Conservation (phyloP, 257 asterid species). For the Nicotiana noctiflora region DNA sequence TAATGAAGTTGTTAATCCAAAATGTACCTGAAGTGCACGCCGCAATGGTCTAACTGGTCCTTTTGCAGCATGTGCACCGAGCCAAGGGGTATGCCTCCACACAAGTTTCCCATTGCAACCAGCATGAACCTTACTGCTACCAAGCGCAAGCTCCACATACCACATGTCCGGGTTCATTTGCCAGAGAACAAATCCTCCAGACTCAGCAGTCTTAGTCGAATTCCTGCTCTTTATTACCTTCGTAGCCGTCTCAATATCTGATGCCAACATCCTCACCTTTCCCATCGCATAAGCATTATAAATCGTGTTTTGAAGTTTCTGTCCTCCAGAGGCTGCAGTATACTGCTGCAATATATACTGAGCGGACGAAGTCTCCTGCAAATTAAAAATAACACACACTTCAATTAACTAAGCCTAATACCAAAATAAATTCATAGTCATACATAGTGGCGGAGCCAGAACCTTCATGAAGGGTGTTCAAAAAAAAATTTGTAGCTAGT, state of each 20-base stretch:
- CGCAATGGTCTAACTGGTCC: conserved; percentile 82
- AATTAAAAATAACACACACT: background rate
- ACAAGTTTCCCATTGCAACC: conserved; percentile 81
- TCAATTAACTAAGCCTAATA: background rate
- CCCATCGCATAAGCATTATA: conserved; percentile 84
- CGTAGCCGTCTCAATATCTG: conserved; percentile 70
- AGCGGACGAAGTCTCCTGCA: conserved; percentile 76
- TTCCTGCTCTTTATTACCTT: conserved; percentile 58
- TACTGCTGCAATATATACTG: conserved; percentile 82
- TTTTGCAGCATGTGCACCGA: conserved; percentile 82
- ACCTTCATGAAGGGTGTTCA: too few relatives aligned
- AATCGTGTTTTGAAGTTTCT: conserved; percentile 53
- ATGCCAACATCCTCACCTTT: conserved; percentile 64
- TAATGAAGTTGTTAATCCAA: background rate
- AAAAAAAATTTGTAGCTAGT: too few relatives aligned
- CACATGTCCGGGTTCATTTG: conserved; percentile 83
- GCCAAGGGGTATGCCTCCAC: conserved; percentile 91
- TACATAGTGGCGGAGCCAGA: too few relatives aligned
- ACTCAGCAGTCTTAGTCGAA: conserved; percentile 44
- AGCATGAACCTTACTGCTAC: conserved; percentile 74
- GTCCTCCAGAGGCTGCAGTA: conserved; percentile 74
- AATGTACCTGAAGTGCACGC: conserved; percentile 63
- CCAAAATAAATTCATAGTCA: background rate
- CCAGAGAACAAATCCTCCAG: conserved; percentile 79
- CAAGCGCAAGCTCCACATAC: conserved; percentile 79